phyloP scores from a whole-genome alignment of 768 basidiomycete species.

The Leucocoprinus sp. region DNA sequence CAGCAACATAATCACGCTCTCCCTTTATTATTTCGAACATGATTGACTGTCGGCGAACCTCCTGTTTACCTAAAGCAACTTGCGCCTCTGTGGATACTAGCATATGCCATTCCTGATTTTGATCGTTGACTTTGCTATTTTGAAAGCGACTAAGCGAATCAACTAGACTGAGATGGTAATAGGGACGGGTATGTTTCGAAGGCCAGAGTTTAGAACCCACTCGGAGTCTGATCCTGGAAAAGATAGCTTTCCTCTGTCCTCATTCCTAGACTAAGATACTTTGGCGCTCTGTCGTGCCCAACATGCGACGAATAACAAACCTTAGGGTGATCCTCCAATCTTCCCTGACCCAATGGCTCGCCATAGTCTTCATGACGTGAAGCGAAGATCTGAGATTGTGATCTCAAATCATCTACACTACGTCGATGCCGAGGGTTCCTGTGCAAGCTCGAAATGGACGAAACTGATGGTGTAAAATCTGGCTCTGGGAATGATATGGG shows the following conservation, averaged over 20 bases:
- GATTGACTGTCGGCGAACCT: conserved; percentile 78
- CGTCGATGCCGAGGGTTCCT: conserved; percentile 25
- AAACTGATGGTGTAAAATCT: conserved; percentile 33
- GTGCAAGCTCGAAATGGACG: conserved; percentile 15
- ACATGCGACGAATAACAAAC: neutral
- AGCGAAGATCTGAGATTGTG: conserved; percentile 11
- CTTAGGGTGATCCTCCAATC: neutral
- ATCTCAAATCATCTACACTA: conserved; percentile 30
- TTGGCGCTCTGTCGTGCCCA: neutral
- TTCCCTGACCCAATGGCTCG: conserved; percentile 22
- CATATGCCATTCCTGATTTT: conserved; percentile 78
- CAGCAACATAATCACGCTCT: conserved; percentile 82
- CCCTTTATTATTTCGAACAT: conserved; percentile 88
- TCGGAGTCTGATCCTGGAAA: neutral
- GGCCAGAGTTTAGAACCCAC: conserved; percentile 18
- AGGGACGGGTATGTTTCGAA: no score
- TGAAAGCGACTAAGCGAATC: conserved; percentile 65
- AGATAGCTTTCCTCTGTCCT: neutral
- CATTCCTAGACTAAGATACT: neutral
- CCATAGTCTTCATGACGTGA: conserved; percentile 19
- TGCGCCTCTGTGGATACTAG: conserved; percentile 68
- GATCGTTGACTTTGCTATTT: conserved; percentile 48
- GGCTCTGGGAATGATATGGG: conserved; percentile 45
- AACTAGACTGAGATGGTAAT: conserved; percentile 48
- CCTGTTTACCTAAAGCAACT: conserved; percentile 62